Base-by-base conservation (phyloP, 495 filamentous ascomycete genomes). In the Podospora didyma region DNA sequence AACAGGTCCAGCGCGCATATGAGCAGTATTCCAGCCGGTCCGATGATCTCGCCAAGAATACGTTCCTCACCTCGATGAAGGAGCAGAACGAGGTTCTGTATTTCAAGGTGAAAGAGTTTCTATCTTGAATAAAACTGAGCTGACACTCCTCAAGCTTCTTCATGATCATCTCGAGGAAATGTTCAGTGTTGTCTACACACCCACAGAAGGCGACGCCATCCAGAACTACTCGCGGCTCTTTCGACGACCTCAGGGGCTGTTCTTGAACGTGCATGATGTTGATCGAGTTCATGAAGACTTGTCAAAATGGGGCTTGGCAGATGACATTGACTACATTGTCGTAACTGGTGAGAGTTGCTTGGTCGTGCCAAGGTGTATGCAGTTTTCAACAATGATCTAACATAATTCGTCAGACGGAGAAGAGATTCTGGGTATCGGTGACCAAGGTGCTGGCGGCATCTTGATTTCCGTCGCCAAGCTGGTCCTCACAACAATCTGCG, bases 191-290 rank as follows among this genome's bases (percentile, higher is more conserved):
- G 89, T 96, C 28, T 96, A 96, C 66, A 96, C 91, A 0, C 91
- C 92, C 0, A 96, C 92, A 0, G 91, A 96, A 69, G 90, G 89
- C 3, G 90, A 95, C n/a, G 91, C 92, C 1, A 96, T 96, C 54
- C 79, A 88, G 69, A 88, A 92, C 62, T 96, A 88, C 66, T 95
- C 90, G 5, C 73, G 87, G 2, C 58, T 92, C 2, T 96, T 96
- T 63, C 73, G 92, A 41, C 78, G 77, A 54, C 90, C 91, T 1
- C 86, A 92, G 57, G 92, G 80, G 1, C 74, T 78, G 24, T 83
- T 77, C 42, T 66, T 87, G n/a, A 85, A 81, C 61, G 81, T 87
- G 52, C 69, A 80, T 17, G 79, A 86, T 50, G 53, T 72, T 7
- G 75, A 86, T 24, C 65, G 79, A 2, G 80, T 92, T 37, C 75